These are phyloP conservation scores for Chrysosporium keratinophilum DNA, from an alignment of 2,329 filamentous ascomycete species.

Conservation along the genomic window DNA sequence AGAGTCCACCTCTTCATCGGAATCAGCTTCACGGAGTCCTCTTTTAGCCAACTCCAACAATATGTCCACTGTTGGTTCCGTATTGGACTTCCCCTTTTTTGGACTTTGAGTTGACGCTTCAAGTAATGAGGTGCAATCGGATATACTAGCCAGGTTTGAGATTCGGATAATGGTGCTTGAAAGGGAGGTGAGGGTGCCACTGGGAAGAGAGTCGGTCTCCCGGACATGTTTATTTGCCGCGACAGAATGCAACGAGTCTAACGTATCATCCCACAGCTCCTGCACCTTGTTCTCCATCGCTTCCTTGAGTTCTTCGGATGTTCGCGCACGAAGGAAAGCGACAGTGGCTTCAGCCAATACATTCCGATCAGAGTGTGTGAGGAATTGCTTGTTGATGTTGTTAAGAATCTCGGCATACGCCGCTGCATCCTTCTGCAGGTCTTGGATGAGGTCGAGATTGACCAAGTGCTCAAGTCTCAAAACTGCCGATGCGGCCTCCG, in stretches of 20 bases:
- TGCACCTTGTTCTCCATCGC: constrained; percentile 69
- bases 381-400: constrained; percentile 88
- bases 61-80: constrained; percentile 48
- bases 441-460: constrained; percentile 77
- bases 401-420: constrained; percentile 73
- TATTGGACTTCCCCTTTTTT: constrained; percentile 31
- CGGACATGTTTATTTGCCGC: constrained; percentile 54
- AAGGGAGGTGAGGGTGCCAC: constrained; percentile 56
- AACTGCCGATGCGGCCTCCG: constrained; percentile 75
- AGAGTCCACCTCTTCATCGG: constrained; percentile 60
- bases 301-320: constrained; percentile 81
- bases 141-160: constrained; percentile 67
- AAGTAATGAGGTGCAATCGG: constrained; percentile 64
- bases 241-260: constrained; percentile 61
- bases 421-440: constrained; percentile 74
- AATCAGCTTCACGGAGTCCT: constrained; percentile 53
- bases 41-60: constrained; percentile 63
- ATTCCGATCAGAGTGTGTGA: constrained; percentile 75
- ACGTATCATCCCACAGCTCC: constrained; percentile 73
- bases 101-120: constrained; percentile 44
- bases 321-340: constrained; percentile 73
- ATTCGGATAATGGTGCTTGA: constrained; percentile 67
- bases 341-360: constrained; percentile 75
- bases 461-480: constrained; percentile 77
- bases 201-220: constrained; percentile 42